Conservation (phyloP, 140 eudicot genomes). For the Cichorium intybus region DNA sequence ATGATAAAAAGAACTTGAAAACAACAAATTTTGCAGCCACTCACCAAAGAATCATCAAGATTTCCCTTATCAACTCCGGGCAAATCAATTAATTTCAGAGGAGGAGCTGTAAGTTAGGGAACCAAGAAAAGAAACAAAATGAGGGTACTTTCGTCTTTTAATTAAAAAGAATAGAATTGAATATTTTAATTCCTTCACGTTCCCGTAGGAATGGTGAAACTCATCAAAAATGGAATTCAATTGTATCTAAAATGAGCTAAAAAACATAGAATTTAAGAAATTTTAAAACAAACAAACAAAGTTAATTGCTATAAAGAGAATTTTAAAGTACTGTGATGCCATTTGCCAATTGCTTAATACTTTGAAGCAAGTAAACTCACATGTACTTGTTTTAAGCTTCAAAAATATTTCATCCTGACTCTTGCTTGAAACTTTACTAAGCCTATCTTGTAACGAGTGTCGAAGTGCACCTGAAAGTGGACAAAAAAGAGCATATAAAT, state of each 20-base stretch:
- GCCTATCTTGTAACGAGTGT: conserved; percentile 93
- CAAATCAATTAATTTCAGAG: conserved; percentile 86
- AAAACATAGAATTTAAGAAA: no score
- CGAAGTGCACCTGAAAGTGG: conserved; percentile 77
- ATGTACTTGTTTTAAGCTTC: conserved; percentile 96
- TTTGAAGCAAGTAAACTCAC: conserved; percentile 43
- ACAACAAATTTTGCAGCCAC: conserved; percentile 23
- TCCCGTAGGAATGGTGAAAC: no score
- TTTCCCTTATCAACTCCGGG: conserved; percentile 96
- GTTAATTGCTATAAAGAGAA: no score
- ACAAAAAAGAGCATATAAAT: conserved; percentile 25
- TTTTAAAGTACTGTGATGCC: no score
- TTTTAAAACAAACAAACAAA: no score
- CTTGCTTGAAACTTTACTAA: conserved; percentile 87
- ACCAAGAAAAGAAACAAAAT: neutral
- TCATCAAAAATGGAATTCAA: no score
- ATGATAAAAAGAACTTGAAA: neutral
- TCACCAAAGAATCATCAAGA: conserved; percentile 90
- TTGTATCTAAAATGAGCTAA: no score
- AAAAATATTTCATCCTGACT: conserved; percentile 85
- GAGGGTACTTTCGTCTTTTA: neutral
- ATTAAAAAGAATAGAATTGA: neutral
- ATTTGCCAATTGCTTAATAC: no score
- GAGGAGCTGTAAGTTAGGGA: conserved; percentile 57
- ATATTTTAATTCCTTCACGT: no score